Conservation (phyloP, 1,284 basidiomycete genomes). For the Trichosporon ovoides region DNA sequence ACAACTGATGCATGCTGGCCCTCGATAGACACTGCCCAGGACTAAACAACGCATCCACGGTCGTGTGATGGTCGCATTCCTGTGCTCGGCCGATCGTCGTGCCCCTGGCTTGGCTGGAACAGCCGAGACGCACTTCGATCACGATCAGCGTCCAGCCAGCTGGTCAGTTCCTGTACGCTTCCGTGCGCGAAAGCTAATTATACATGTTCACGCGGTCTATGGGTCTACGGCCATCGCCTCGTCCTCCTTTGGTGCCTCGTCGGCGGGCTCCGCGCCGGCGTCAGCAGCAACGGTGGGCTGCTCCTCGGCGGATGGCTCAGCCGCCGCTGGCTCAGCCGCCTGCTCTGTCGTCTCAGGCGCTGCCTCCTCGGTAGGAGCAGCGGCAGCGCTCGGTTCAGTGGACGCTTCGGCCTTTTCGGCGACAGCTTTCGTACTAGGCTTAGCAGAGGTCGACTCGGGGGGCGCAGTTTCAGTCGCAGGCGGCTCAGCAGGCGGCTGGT, state of each 20-base stretch:
- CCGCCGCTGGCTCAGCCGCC: background rate
- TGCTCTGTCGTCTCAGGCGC: background rate
- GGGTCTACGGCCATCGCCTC: conserved; percentile 2
- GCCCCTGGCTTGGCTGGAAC: too few species aligned
- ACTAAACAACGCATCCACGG: too few species aligned
- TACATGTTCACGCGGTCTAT: conserved; percentile 1
- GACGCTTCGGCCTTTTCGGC: background rate
- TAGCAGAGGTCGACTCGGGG: background rate
- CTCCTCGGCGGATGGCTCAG: background rate
- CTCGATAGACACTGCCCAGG: too few species aligned
- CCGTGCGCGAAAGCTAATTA: background rate
- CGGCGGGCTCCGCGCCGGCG: background rate
- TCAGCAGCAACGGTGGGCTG: background rate
- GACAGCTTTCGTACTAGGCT: background rate
- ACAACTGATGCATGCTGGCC: too few species aligned
- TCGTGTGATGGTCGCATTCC: too few species aligned
- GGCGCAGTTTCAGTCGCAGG: background rate
- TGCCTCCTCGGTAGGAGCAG: background rate
- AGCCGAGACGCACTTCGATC: too few species aligned
- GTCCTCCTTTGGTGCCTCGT: background rate
- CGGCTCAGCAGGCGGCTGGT: background rate
- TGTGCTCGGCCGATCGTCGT: too few species aligned
- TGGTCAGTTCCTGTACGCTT: too few species aligned
- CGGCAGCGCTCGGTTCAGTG: background rate
- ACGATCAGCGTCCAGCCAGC: too few species aligned